A percentile compares a stretch with the other conserved stretches of the same genome.
Evolutionary conservation across 306 rosid species (phyloP).

Genomic region (Glycine tomentella): DNA sequence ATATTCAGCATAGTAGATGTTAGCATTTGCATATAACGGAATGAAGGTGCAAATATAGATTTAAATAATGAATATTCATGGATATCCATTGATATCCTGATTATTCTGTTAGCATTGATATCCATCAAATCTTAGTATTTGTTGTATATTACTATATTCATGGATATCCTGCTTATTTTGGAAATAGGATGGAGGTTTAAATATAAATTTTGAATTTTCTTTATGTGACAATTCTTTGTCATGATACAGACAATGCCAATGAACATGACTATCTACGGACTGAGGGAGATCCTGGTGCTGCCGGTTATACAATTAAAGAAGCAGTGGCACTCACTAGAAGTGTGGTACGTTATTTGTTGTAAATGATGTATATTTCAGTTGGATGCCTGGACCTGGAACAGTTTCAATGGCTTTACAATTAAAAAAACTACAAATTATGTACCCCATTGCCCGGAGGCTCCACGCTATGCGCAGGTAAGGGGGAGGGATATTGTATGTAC

Average conservation of each 20-base stretch:
- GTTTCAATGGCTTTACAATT: constrained; percentile 30
- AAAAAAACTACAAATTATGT: too few relatives aligned
- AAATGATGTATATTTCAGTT: constrained; percentile 21
- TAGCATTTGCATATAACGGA: not conserved
- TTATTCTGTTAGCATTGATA: constrained; percentile 13
- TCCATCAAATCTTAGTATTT: constrained; percentile 26
- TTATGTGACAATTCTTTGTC: constrained; percentile 38
- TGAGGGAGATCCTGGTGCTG: constrained; percentile 92
- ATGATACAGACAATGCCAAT: constrained; percentile 55
- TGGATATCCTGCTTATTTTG: constrained; percentile 37
- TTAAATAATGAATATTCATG: not conserved
- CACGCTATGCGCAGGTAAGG: too few relatives aligned
- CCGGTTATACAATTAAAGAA: constrained; percentile 93
- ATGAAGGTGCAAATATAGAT: not conserved
- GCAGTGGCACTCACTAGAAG: constrained; percentile 84
- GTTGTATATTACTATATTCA: constrained; percentile 13
- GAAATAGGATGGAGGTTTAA: constrained; percentile 1
- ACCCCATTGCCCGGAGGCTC: too few relatives aligned
- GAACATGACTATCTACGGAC: constrained; percentile 87
- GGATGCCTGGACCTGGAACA: constrained; percentile 6
- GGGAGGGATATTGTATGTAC: too few relatives aligned
- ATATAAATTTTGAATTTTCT: constrained; percentile 27
- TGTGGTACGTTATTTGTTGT: constrained; percentile 69
- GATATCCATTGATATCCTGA: not conserved
- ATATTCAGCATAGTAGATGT: too few relatives aligned